Base-by-base conservation (phyloP, 2,329 filamentous ascomycete genomes). In the Sporothrix variecibatus region DNA sequence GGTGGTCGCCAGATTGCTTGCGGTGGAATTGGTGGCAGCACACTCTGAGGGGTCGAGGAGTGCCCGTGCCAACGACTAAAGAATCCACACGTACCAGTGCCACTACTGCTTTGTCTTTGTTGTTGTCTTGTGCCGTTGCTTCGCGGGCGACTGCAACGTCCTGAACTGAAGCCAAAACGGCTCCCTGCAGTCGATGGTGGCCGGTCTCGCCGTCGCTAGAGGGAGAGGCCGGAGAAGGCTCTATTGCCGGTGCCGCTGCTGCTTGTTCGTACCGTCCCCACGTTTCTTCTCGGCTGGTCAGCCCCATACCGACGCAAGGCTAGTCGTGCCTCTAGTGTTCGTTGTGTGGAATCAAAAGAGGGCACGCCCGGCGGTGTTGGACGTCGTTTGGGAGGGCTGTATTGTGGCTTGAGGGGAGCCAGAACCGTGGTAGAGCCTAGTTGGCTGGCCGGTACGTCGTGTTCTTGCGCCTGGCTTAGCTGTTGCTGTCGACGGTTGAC, bases 301-400 rank as follows among this genome's bases (percentile, higher is more conserved):
- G n/a, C 15, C 23, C 43, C 62, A 31, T 17, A 17, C 15, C 31
- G 69, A 2, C 74, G 51, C 56, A 72, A 23, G 0, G 73, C 73
- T 20, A 74, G 73, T 0, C 73, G 71, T 7, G 75, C 28, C 46
- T 76, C 71, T 3, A 72, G 65, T 0, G 74, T 31, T 2, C 40
- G 65, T 17, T 76, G 74, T 1, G 73, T 34, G 0, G 65, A 23
- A 15, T 78, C 77, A 46, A 73, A 78, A 0, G 75, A 76, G 2
- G 77, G 77, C 9, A 77, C 20, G 0, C 76, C 77, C 1, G 75
- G 75, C 9, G 77, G 77, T 8, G 77, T 78, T 0, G 73, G 75
- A 1, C 76, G 70, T 5, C 77, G 77, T 23, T 51, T 49, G 0
- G 76, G 75, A 1, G 77, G 76, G 0, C 15, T 49, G 73, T 74